Evolutionary conservation across 164 flowering plant genomes (phyloP), one percentile per base, ranked within the genome.

Genomic region (Dillenia suffruticosa): DNA sequence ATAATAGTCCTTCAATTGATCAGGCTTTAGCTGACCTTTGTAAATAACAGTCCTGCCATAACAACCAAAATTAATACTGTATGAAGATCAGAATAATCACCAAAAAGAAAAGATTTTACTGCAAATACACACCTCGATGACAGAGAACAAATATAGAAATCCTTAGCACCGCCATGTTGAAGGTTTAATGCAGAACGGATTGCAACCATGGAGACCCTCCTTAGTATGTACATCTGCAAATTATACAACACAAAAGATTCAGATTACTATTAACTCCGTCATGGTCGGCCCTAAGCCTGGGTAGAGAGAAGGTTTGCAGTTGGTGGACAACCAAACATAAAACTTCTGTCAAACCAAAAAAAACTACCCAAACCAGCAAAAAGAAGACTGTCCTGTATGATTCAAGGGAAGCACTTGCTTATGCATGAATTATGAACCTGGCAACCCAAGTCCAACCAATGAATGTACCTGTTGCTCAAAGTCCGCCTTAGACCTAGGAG

Each of bases 21-120:
- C 76, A 0, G 99, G 97, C 78, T 89, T 95, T 70, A 95, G 72
- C 75, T 95, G 99, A 67, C 99, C 99, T 78, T 95, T 95, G 79
- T 95, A 95, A 44, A 95, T 92, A 75, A 95, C 65, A 65, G 99
- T 95, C 82, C 99, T 95, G 88, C 70, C 76, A 54, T 57, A 66
- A 24, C 49, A 54, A 46, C 48, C 9, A 6, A 56, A 62, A 65
- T n/a, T 8, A 57, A 55, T 13, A 47, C 68, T 9, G 43, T 17
- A 9, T 22, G 26, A 19, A 1, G 10, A 9, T 9, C 51, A 19
- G 43, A 17, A 15, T 13, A 9, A 61, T 10, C 16, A 40, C 10
- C 9, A 2, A 59, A 50, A 16, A 53, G 63, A 46, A 4, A 47
- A 53, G 5, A 46, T 7, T 46, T 53, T 48, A 17, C 10, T 43